Evolutionary conservation across 257 asterid species (phyloP).

Genomic region (Paulownia fortunei): DNA sequence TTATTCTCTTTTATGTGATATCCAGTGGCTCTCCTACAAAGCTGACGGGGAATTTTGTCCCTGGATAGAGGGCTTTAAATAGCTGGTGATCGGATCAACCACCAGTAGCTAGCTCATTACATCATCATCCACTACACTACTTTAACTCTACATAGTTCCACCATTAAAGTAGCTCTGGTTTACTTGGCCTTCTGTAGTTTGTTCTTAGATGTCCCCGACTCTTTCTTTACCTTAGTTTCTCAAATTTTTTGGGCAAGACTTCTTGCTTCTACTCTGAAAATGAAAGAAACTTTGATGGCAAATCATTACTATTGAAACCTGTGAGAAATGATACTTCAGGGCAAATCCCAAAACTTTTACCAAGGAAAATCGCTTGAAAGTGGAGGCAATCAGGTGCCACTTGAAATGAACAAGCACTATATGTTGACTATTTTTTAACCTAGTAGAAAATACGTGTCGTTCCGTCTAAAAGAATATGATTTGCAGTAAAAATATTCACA

Average conservation of each 20-base stretch:
- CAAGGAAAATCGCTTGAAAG: not conserved
- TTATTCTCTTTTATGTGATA: not conserved
- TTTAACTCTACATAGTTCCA: slow-evolving; percentile 21
- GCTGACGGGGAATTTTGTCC: slow-evolving; percentile 33
- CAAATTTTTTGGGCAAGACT: not conserved
- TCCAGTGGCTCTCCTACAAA: not conserved
- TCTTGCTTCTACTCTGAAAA: not conserved
- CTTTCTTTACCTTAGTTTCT: slow-evolving; percentile 24
- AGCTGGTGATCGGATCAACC: slow-evolving; percentile 30
- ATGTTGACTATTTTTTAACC: not conserved
- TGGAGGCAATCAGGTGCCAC: not conserved
- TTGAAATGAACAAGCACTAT: not conserved
- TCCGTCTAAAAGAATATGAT: no score
- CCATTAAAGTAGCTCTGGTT: slow-evolving; percentile 31
- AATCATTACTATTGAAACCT: no score
- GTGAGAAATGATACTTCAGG: not conserved
- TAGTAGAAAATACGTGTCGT: no score
- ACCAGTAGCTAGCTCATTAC: slow-evolving; percentile 30
- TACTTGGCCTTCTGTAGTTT: not conserved
- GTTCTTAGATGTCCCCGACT: not conserved
- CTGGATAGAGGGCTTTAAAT: slow-evolving; percentile 39
- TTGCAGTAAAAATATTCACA: no score
- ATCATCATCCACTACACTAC: slow-evolving; percentile 44
- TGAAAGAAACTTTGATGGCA: no score
- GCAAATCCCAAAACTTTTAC: not conserved